These are phyloP conservation scores for Trifolium pratense DNA, from an alignment of 306 rosid species.

Conservation along the genomic window DNA sequence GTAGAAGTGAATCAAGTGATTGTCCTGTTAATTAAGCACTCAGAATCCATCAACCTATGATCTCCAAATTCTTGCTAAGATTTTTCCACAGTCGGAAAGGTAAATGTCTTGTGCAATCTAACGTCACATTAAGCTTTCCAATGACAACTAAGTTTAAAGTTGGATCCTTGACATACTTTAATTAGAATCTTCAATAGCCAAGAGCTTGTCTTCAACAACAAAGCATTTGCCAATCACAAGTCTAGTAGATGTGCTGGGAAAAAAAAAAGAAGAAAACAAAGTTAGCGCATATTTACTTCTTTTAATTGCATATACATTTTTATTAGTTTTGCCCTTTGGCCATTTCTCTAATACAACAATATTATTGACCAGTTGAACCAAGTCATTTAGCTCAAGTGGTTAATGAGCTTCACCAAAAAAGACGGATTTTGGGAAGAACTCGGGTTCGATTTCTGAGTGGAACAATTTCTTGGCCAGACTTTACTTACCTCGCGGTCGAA, in stretches of 20 bases:
- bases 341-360: slow-evolving; percentile 5
- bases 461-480: no score
- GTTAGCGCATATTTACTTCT: neutral
- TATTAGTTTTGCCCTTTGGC: slow-evolving; percentile 17
- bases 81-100: slow-evolving; percentile 2
- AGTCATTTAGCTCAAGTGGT: no score
- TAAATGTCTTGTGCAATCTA: slow-evolving; percentile 20
- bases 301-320: neutral
- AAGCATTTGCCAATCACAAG: slow-evolving; percentile 33
- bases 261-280: neutral
- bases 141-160: slow-evolving; percentile 20
- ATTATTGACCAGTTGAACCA: neutral
- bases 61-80: slow-evolving; percentile 8
- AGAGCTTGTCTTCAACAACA: slow-evolving; percentile 30
- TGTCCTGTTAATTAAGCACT: slow-evolving; percentile 4
- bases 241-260: neutral
- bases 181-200: slow-evolving; percentile 20
- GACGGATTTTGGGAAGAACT: no score
- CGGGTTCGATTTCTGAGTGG: no score
- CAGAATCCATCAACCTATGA: neutral
- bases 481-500: no score
- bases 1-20: slow-evolving; percentile 24
- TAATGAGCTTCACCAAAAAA: no score
- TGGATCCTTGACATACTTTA: neutral
- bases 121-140: slow-evolving; percentile 30